Conservation (phyloP, 225 moss, liverwort and hornwort species). For the Polytrichum formosum region DNA sequence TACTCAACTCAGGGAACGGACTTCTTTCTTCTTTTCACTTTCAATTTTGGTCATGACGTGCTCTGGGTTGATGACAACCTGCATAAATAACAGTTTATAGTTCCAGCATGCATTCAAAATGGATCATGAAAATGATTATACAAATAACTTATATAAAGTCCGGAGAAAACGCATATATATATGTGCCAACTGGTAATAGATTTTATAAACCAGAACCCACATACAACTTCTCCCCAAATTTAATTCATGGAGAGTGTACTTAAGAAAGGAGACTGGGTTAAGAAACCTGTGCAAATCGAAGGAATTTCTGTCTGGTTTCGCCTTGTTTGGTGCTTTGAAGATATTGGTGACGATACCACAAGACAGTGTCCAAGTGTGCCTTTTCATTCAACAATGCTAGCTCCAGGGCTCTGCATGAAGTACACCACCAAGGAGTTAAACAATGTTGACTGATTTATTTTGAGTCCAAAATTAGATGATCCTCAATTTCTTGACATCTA, state of each 20-base stretch:
- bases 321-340: conserved; percentile 43
- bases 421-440: too few species aligned
- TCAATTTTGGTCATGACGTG: conserved; percentile 54
- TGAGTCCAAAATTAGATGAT: too few species aligned
- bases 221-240: too few species aligned
- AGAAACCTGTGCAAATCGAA: conserved; percentile 61
- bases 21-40: conserved; percentile 63
- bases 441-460: too few species aligned
- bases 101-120: neutral
- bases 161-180: neutral
- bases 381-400: conserved; percentile 64
- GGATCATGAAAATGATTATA: neutral
- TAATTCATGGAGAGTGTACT: neutral
- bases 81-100: conserved; percentile 14
- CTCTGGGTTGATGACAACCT: conserved; percentile 53
- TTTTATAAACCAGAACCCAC: neutral
- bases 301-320: conserved; percentile 74
- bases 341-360: conserved; percentile 73
- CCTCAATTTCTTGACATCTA: too few species aligned
- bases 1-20: too few species aligned
- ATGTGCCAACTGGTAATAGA: neutral
- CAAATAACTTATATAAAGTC: too few species aligned
- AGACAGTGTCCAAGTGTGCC: conserved; percentile 67
- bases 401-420: conserved; percentile 68
- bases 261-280: conserved; percentile 1